Evolutionary conservation across 306 rosid genomes (phyloP).

Genomic region (Astragalus glycyphyllos): DNA sequence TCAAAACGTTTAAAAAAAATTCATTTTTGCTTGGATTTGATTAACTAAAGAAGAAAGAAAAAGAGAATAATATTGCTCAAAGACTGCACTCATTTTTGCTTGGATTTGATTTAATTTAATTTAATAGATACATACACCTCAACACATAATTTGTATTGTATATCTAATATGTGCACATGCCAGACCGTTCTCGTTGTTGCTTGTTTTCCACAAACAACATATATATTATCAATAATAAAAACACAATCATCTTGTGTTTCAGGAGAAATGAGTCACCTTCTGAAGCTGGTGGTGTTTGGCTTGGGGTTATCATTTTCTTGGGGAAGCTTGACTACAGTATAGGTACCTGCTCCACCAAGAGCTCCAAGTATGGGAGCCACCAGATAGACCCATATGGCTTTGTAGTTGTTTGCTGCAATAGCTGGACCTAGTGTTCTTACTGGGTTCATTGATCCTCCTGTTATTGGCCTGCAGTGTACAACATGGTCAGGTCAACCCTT

Average conservation of each 20-base stretch:
- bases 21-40: too few relatives aligned
- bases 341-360: conserved; percentile 76
- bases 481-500: conserved; percentile 8
- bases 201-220: conserved; percentile 3
- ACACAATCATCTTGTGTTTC: neutral
- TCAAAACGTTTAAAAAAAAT: too few relatives aligned
- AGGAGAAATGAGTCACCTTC: conserved; percentile 50
- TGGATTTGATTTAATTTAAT: neutral
- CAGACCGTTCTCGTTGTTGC: neutral
- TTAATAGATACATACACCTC: neutral
- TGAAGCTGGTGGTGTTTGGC: conserved; percentile 57
- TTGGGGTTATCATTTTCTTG: conserved; percentile 54
- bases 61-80: neutral
- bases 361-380: conserved; percentile 87
- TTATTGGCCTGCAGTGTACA: conserved; percentile 54
- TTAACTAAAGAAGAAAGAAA: neutral
- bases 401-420: conserved; percentile 75
- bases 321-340: conserved; percentile 72
- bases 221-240: neutral
- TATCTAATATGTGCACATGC: conserved; percentile 27
- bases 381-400: conserved; percentile 84
- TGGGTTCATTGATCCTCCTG: conserved; percentile 93
- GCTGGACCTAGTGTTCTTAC: conserved; percentile 93
- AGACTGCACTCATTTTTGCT: neutral
- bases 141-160: conserved; percentile 9